A percentile compares a stretch with the other conserved stretches of the same genome.
phyloP scores from a whole-genome alignment of 2,329 filamentous ascomycete species.

The Nemania sp. region DNA sequence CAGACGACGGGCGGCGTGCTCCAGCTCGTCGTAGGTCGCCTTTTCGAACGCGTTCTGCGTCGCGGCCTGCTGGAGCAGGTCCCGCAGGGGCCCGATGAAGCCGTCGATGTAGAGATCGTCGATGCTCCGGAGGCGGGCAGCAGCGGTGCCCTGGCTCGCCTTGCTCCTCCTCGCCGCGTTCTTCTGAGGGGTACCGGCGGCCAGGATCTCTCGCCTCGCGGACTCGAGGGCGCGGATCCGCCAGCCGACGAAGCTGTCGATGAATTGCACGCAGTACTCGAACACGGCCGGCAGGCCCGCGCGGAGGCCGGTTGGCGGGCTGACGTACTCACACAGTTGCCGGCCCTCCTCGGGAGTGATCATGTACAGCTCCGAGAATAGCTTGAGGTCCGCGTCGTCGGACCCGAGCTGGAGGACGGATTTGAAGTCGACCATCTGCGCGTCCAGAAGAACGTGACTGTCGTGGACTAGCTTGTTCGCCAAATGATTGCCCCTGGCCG shows the following conservation, averaged over 20 bases:
- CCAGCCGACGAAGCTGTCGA: constrained; percentile 19
- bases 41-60: no score
- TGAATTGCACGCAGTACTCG: background rate
- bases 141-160: no score
- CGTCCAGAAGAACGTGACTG: constrained; percentile 5
- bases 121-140: no score
- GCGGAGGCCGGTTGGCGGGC: background rate
- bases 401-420: no score
- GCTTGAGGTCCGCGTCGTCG: background rate
- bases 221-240: constrained; percentile 1
- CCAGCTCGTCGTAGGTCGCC: background rate
- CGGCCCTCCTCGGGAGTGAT: constrained; percentile 13
- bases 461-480: constrained; percentile 19
- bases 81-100: no score
- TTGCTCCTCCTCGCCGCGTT: no score
- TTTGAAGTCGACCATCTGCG: constrained; percentile 6
- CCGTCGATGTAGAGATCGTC: no score
- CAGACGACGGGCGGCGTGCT: background rate
- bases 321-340: constrained; percentile 6
- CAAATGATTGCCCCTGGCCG: background rate
- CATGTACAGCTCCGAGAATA: constrained; percentile 5
- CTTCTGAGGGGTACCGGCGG: background rate
- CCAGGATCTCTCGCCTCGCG: background rate
- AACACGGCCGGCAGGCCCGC: constrained; percentile 10
- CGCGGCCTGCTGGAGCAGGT: no score